A percentile compares a stretch with the other conserved stretches of the same genome.
Conservation (phyloP, 345 rosid genomes). For the Balakata baccata region DNA sequence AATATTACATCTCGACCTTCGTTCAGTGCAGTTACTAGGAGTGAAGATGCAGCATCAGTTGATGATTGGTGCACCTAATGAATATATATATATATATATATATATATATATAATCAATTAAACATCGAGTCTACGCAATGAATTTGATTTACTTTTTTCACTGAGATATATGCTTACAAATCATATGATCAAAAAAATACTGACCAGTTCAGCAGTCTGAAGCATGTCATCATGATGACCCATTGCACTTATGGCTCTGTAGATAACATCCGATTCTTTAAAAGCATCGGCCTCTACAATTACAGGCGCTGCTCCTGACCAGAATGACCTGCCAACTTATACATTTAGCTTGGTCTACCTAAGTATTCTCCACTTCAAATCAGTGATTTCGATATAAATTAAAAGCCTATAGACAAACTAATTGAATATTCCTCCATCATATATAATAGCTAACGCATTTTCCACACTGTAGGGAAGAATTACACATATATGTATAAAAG, state of each 20-base stretch:
- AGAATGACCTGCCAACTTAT: slow-evolving; percentile 56
- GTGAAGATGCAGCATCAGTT: slow-evolving; percentile 89
- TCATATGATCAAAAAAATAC: background rate
- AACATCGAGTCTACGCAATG: background rate
- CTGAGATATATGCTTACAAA: background rate
- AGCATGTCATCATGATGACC: slow-evolving; percentile 81
- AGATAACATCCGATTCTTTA: slow-evolving; percentile 92
- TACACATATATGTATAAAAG: background rate
- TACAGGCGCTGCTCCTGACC: slow-evolving; percentile 81
- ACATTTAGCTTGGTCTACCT: background rate
- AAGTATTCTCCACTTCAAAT: no score
- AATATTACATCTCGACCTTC: slow-evolving; percentile 93
- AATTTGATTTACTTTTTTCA: background rate
- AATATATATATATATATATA: background rate
- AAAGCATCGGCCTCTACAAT: slow-evolving; percentile 94
- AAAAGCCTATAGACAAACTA: no score
- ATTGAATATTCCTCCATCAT: no score
- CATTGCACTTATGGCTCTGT: slow-evolving; percentile 76
- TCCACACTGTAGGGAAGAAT: background rate
- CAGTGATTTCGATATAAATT: no score
- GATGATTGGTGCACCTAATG: slow-evolving; percentile 89
- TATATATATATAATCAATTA: no score
- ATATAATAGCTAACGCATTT: no score
- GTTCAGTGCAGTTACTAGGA: slow-evolving; percentile 82
- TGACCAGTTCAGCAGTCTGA: slow-evolving; percentile 82